Percentiles rank a stretch among this genome's conserved stretches.
Conservation (phyloP, 2,329 filamentous ascomycete species). For the Pseudogymnoascus sp. region DNA sequence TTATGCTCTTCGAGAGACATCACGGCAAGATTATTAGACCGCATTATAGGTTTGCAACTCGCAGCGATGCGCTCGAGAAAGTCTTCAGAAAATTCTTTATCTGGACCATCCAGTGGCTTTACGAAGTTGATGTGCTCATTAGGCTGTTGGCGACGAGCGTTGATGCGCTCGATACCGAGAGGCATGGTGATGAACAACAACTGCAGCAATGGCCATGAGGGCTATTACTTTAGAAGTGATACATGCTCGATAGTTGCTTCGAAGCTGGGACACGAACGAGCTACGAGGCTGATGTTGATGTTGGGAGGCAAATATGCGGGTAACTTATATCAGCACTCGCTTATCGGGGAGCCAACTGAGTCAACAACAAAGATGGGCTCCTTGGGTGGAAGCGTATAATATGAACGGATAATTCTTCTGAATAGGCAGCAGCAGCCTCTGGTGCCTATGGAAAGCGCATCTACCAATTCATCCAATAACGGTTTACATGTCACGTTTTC, state of each 20-base stretch:
- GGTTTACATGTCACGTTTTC: neutral
- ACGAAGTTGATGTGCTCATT: slow-evolving; percentile 79
- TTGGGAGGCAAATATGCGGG: neutral
- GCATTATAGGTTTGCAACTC: slow-evolving; percentile 68
- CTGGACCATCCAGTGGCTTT: slow-evolving; percentile 60
- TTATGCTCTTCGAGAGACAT: slow-evolving; percentile 73
- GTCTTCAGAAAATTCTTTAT: slow-evolving; percentile 54
- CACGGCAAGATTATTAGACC: slow-evolving; percentile 52
- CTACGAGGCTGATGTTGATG: neutral
- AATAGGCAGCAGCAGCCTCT: neutral
- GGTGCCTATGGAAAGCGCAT: neutral
- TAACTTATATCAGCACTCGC: slow-evolving; percentile 6
- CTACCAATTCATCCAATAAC: neutral
- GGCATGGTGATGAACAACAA: slow-evolving; percentile 47
- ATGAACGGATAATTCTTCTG: neutral
- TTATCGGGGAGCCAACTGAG: slow-evolving; percentile 2
- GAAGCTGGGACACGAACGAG: neutral
- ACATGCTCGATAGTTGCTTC: neutral
- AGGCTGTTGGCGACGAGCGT: slow-evolving; percentile 63
- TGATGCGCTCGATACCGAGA: slow-evolving; percentile 68
- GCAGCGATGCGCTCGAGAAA: slow-evolving; percentile 72
- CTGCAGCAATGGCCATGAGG: neutral
- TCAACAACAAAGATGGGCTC: neutral
- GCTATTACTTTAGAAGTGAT: neutral
- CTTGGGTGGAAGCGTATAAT: neutral